Conservation (phyloP, 345 rosid genomes). For the Mercurialis annua region DNA sequence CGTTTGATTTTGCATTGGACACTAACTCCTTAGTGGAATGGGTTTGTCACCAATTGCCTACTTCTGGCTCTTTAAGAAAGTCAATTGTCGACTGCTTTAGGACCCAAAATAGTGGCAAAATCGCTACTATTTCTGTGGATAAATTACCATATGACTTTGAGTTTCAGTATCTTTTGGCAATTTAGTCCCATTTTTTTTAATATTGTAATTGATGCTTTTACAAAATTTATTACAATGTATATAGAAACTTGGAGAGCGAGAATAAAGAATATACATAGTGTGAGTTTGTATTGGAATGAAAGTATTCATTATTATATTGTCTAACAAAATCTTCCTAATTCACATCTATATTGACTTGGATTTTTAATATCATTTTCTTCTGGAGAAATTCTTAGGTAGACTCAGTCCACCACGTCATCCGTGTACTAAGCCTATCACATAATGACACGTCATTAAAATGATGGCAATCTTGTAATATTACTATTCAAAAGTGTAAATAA, state of each 20-base stretch:
- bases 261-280: not conserved
- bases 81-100: slow-evolving; percentile 89
- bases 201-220: not conserved
- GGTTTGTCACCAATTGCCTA: slow-evolving; percentile 87
- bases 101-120: slow-evolving; percentile 42
- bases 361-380: too few relatives aligned
- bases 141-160: slow-evolving; percentile 79
- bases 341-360: too few relatives aligned
- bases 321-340: too few relatives aligned
- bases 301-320: too few relatives aligned
- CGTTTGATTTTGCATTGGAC: slow-evolving; percentile 50
- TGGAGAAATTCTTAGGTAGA: too few relatives aligned
- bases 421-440: too few relatives aligned
- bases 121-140: slow-evolving; percentile 47
- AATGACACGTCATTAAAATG: too few relatives aligned
- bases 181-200: slow-evolving; percentile 23
- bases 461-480: too few relatives aligned
- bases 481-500: too few relatives aligned
- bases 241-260: not conserved
- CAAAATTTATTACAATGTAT: not conserved
- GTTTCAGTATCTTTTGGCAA: slow-evolving; percentile 77
- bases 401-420: too few relatives aligned
- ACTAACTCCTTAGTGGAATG: slow-evolving; percentile 66
- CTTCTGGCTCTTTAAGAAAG: slow-evolving; percentile 78
- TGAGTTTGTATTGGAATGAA: not conserved